phyloP scores from a whole-genome alignment of 768 basidiomycete genomes.

The Sistotremastrum suecicum region DNA sequence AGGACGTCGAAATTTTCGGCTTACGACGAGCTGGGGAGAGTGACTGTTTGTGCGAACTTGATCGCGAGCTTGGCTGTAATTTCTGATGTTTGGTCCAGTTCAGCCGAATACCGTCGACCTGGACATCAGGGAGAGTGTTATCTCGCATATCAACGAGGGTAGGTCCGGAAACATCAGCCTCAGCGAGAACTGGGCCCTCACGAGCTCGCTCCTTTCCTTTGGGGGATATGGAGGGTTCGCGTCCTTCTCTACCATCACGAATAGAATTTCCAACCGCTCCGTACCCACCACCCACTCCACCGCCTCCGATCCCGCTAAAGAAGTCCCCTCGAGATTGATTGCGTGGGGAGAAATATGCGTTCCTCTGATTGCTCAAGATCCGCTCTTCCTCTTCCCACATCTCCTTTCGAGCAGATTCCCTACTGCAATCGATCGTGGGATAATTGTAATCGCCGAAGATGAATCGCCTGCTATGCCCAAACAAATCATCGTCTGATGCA shows the following conservation, averaged over 20 bases:
- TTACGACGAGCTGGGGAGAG: no score
- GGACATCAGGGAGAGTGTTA: slow-evolving; percentile 20
- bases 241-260: neutral
- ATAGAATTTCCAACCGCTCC: slow-evolving; percentile 28
- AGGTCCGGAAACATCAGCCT: slow-evolving; percentile 11
- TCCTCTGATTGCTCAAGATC: slow-evolving; percentile 59
- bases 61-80: neutral
- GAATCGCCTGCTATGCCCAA: slow-evolving; percentile 58
- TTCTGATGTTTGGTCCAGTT: slow-evolving; percentile 27
- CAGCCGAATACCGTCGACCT: slow-evolving; percentile 26
- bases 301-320: slow-evolving; percentile 22
- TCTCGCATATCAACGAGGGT: slow-evolving; percentile 35
- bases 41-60: no score
- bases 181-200: slow-evolving; percentile 3
- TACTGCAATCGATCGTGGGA: slow-evolving; percentile 78
- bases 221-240: neutral
- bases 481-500: slow-evolving; percentile 63
- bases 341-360: slow-evolving; percentile 50
- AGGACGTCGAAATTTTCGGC: no score
- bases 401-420: slow-evolving; percentile 45
- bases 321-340: slow-evolving; percentile 22
- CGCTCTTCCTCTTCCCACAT: slow-evolving; percentile 84
- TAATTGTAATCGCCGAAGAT: slow-evolving; percentile 88
- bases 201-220: slow-evolving; percentile 1
- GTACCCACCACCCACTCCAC: slow-evolving; percentile 29